phyloP scores from a whole-genome alignment of 164 flowering plant genomes.

The Sedum album region DNA sequence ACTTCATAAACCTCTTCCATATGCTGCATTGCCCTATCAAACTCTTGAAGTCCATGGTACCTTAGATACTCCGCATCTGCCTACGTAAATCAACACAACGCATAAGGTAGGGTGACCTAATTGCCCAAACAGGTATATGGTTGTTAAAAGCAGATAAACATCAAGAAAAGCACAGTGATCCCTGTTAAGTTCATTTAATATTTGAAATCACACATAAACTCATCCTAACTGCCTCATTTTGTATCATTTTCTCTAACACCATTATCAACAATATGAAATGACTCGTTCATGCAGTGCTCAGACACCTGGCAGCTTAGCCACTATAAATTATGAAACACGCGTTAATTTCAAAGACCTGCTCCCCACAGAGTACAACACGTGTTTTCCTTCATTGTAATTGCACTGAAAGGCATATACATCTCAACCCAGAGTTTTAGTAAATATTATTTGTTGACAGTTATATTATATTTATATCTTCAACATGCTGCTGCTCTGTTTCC shows the following conservation, averaged over 20 bases:
- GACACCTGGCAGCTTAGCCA: no score
- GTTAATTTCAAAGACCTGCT: background rate
- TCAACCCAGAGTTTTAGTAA: no score
- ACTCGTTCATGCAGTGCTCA: background rate
- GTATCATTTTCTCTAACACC: background rate
- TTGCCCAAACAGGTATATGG: background rate
- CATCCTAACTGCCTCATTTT: background rate
- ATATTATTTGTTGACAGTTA: no score
- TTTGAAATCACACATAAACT: background rate
- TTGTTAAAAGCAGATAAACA: background rate
- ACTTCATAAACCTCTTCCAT: slow-evolving; percentile 74
- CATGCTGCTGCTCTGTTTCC: no score
- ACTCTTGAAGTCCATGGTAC: slow-evolving; percentile 90
- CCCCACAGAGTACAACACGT: no score
- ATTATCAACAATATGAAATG: background rate
- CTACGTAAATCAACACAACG: slow-evolving; percentile 28
- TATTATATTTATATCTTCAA: no score
- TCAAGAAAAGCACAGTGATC: background rate
- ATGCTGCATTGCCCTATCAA: slow-evolving; percentile 96
- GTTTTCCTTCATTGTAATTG: no score
- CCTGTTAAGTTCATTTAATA: background rate
- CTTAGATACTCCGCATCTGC: slow-evolving; percentile 89
- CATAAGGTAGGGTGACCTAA: background rate
- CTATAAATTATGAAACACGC: background rate
- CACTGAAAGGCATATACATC: no score